Evolutionary conservation across 345 rosid genomes (phyloP).

Genomic region (Ceriops decandra): DNA sequence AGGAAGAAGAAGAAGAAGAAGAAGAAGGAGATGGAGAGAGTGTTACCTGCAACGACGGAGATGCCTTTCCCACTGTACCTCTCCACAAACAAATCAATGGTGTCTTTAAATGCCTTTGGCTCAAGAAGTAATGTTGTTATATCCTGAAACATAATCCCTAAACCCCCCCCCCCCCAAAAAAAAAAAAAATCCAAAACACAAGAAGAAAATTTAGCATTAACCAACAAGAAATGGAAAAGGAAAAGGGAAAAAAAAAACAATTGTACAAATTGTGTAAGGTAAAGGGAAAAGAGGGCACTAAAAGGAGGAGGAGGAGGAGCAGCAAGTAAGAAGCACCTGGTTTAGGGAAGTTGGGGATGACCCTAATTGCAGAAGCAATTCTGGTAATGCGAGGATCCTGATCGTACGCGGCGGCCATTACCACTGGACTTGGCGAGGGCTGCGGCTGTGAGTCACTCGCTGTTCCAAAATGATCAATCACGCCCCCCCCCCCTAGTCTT

Average conservation of each 20-base stretch:
- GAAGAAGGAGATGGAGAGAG: not conserved
- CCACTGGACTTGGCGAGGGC: not conserved
- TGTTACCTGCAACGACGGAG: constrained; percentile 75
- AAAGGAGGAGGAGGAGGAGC: not conserved
- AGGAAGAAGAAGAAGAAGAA: not conserved
- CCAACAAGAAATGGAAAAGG: not conserved
- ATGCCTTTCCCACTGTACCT: constrained; percentile 59
- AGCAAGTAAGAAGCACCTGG: constrained; percentile 42
- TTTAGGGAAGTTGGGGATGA: constrained; percentile 92
- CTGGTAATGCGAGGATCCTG: constrained; percentile 58
- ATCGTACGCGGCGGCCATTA: constrained; percentile 37
- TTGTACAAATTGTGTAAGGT: not conserved
- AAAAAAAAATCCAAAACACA: not conserved
- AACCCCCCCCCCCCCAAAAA: not conserved
- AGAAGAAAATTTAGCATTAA: not conserved
- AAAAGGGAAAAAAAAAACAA: not conserved
- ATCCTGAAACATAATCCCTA: constrained; percentile 91
- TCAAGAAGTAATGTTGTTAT: constrained; percentile 81
- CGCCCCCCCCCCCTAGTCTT: too few species aligned
- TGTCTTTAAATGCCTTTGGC: constrained; percentile 61
- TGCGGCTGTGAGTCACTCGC: constrained; percentile 9
- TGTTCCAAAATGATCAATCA: constrained; percentile 9
- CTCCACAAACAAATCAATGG: constrained; percentile 82
- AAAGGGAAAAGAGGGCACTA: not conserved
- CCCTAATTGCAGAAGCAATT: constrained; percentile 68